phyloP scores from a whole-genome alignment of 1,284 basidiomycete genomes.

The Puccinia coronata region DNA sequence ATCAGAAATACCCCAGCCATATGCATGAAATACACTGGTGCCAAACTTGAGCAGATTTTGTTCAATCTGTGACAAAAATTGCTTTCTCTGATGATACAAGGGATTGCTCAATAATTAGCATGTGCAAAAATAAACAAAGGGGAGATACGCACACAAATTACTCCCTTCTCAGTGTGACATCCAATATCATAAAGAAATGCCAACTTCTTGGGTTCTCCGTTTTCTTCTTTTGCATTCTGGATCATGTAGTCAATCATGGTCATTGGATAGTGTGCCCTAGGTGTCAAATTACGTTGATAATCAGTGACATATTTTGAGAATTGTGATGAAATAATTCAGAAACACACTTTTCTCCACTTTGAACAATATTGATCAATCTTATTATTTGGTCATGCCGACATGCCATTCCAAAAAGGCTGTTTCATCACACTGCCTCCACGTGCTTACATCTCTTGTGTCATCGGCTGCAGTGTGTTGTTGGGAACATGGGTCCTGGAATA shows the following conservation, averaged over 20 bases:
- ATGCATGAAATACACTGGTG: background rate
- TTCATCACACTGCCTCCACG: slow-evolving; percentile 16
- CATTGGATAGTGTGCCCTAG: background rate
- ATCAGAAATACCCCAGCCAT: background rate
- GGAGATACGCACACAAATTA: background rate
- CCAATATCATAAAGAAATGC: slow-evolving; percentile 11
- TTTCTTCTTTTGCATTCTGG: background rate
- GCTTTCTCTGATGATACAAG: background rate
- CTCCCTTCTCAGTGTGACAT: slow-evolving; percentile 1
- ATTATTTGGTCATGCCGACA: background rate
- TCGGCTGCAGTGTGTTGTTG: slow-evolving; percentile 23
- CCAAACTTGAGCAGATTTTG: slow-evolving; percentile 9
- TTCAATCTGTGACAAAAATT: background rate
- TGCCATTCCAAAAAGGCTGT: slow-evolving; percentile 12
- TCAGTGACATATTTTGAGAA: background rate
- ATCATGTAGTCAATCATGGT: background rate
- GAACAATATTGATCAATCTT: background rate
- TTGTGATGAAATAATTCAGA: background rate
- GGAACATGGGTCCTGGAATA: background rate
- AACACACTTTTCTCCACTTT: background rate
- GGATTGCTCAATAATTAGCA: background rate
- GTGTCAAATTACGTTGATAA: background rate
- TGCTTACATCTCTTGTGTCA: slow-evolving; percentile 1
- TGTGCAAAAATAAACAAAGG: background rate
- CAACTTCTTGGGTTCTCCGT: background rate